These are phyloP conservation scores for Polytrichum commune DNA, from an alignment of 225 moss, liverwort and hornwort species.

Conservation along the genomic window DNA sequence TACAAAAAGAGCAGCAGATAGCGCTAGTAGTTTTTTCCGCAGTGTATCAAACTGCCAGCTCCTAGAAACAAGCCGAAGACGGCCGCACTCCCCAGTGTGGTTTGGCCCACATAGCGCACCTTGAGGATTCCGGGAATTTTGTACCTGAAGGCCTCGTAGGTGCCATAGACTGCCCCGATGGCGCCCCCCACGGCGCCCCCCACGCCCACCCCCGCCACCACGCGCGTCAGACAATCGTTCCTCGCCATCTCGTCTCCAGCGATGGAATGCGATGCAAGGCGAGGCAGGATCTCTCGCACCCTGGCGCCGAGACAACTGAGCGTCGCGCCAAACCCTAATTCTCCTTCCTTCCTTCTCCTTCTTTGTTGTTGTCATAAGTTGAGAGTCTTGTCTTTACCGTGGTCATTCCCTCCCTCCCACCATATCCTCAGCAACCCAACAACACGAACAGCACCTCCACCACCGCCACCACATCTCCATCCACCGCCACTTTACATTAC, in stretches of 20 bases:
- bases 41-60: constrained; percentile 89
- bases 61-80: constrained; percentile 92
- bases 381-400: no score
- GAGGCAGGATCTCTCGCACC: no score
- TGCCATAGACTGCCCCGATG: constrained; percentile 87
- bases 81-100: constrained; percentile 88
- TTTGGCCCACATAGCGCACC: constrained; percentile 93
- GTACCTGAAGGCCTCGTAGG: constrained; percentile 83
- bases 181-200: constrained; percentile 89
- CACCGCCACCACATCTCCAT: no score
- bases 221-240: constrained; percentile 72
- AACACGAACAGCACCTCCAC: no score
- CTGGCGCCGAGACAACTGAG: no score
- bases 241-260: constrained; percentile 27
- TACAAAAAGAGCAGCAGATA: neutral
- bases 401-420: no score
- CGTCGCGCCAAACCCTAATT: no score
- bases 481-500: no score
- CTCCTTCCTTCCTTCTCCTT: no score
- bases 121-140: constrained; percentile 89
- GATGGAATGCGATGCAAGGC: no score
- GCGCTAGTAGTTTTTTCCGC: constrained; percentile 75
- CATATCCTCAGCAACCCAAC: no score
- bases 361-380: no score
- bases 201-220: constrained; percentile 71